A percentile compares a stretch with the other conserved stretches of the same genome.
Conservation (phyloP, 192 early-diverging fungal species). For the Coemansia sp. region DNA sequence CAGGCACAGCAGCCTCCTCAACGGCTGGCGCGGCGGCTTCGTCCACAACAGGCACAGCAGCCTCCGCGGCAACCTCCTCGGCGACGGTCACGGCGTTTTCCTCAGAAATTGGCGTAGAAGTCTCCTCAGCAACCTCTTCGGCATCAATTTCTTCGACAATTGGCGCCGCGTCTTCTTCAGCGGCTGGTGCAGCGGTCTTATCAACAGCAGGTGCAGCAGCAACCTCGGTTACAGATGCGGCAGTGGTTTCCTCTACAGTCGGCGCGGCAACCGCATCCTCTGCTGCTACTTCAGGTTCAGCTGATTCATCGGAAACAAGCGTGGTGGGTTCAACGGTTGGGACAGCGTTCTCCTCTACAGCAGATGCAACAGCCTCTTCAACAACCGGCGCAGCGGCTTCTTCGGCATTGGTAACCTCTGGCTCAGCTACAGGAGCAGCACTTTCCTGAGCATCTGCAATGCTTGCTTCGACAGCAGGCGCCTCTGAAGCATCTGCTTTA, state of each 20-base stretch:
- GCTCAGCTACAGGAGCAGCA: conserved; percentile 8
- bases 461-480: not conserved
- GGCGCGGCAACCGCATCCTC: not conserved
- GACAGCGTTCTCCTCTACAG: conserved; percentile 16
- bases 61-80: not conserved
- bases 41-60: no score
- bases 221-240: not conserved
- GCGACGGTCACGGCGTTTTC: not conserved
- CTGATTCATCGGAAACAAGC: not conserved
- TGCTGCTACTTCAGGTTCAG: conserved; percentile 1
- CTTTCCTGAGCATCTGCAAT: conserved; percentile 4
- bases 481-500: not conserved
- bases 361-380: conserved; percentile 4
- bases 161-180: not conserved
- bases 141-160: not conserved
- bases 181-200: conserved; percentile 5
- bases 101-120: not conserved
- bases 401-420: not conserved
- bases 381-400: conserved; percentile 2
- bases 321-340: conserved; percentile 1
- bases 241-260: not conserved
- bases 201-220: not conserved
- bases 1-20: not conserved
- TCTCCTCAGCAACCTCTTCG: not conserved
- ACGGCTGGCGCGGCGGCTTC: conserved; percentile 3